Evolutionary conservation across 169 alveolate species (phyloP).

Genomic region (Cyclospora cayetanensis): DNA sequence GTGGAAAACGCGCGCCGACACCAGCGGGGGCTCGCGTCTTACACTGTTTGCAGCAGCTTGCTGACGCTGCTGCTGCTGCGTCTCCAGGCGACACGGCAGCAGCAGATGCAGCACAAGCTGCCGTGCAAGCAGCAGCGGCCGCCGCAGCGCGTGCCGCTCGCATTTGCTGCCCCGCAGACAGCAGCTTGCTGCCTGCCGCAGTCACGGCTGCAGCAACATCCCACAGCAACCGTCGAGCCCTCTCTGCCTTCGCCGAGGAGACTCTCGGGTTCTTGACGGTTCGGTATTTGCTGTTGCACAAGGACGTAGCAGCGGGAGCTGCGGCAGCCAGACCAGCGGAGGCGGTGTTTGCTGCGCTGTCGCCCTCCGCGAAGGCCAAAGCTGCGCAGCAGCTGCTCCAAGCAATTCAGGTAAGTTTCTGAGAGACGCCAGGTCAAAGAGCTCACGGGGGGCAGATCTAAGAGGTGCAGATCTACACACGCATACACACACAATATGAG

Average conservation of each 20-base stretch:
- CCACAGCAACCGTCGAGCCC: slow-evolving; percentile 4
- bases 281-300: not conserved
- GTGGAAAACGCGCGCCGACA: not conserved
- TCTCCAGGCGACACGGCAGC: no score
- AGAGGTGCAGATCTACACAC: no score
- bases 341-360: slow-evolving; percentile 1
- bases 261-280: not conserved
- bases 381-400: no score
- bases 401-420: no score
- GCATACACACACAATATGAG: no score
- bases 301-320: slow-evolving; percentile 4
- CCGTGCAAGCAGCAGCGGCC: not conserved
- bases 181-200: not conserved
- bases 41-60: not conserved
- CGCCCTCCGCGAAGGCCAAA: not conserved
- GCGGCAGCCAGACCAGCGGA: not conserved
- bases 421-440: no score
- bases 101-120: not conserved
- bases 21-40: not conserved
- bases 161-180: not conserved
- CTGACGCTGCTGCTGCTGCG: not conserved
- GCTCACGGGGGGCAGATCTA: no score
- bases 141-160: not conserved
- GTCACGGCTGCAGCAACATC: slow-evolving; percentile 1
- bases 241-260: not conserved